Conservation (phyloP, 306 rosid species). For the Citrullus colocynthis region DNA sequence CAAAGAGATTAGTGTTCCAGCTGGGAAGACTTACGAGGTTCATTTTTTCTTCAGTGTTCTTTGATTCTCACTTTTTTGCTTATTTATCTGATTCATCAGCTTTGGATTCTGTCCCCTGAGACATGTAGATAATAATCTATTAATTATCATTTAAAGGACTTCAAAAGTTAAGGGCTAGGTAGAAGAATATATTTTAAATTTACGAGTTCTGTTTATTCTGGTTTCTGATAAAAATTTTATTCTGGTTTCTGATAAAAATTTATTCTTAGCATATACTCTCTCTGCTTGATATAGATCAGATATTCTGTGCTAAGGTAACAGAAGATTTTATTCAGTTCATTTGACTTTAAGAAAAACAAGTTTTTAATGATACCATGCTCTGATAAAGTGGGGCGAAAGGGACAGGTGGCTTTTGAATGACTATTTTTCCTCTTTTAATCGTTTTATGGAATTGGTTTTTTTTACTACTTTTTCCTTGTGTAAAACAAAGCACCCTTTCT, state of each 20-base stretch:
- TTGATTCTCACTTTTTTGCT: not conserved
- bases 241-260: not conserved
- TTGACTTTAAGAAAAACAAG: not conserved
- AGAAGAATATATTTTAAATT: not conserved
- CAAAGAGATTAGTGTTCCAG: conserved; percentile 64
- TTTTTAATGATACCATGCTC: not conserved
- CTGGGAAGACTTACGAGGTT: conserved; percentile 88
- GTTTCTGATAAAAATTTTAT: not conserved
- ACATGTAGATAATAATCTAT: not conserved
- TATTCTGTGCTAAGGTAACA: not conserved
- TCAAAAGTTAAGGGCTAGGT: not conserved
- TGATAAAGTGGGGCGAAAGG: not conserved
- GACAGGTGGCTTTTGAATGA: too few relatives aligned
- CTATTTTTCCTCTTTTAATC: too few relatives aligned
- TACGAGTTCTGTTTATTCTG: not conserved
- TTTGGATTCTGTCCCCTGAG: not conserved
- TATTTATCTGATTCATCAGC: not conserved
- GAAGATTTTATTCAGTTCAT: not conserved
- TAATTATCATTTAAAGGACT: not conserved
- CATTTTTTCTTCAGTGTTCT: conserved; percentile 12
- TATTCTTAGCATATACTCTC: not conserved
- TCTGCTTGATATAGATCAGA: not conserved
- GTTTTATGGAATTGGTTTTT: too few relatives aligned
- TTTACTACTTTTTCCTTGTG: too few relatives aligned
- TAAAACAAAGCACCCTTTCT: too few relatives aligned